Percentiles rank a stretch among this genome's conserved stretches.
Evolutionary conservation across 169 alveolate genomes (phyloP).

Genomic region (Plasmodium coatneyi): DNA sequence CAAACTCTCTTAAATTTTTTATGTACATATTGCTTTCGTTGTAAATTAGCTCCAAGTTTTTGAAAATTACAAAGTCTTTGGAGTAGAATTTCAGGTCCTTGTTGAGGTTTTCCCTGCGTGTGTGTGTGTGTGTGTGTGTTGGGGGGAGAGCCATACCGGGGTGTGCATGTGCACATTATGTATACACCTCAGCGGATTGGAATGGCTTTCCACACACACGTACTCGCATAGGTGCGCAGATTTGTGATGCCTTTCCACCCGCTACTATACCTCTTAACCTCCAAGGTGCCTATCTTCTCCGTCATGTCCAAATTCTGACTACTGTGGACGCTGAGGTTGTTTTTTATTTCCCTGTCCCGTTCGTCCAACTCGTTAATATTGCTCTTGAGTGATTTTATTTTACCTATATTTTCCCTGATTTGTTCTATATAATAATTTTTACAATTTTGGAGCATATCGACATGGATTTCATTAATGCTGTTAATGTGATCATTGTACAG

Average conservation of each 20-base stretch:
- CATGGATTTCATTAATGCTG: slow-evolving; percentile 34
- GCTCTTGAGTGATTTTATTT: slow-evolving; percentile 44
- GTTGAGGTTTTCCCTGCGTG: slow-evolving; percentile 31
- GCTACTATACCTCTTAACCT: slow-evolving; percentile 32
- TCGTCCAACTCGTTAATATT: slow-evolving; percentile 41
- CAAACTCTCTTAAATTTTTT: slow-evolving; percentile 51
- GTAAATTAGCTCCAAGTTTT: slow-evolving; percentile 61
- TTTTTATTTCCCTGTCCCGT: slow-evolving; percentile 32
- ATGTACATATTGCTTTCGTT: slow-evolving; percentile 49
- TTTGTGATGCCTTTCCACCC: background rate
- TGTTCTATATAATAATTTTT: slow-evolving; percentile 47
- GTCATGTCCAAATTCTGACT: slow-evolving; percentile 3
- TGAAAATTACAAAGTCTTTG: slow-evolving; percentile 53
- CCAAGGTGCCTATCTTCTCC: slow-evolving; percentile 24
- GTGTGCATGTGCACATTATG: background rate
- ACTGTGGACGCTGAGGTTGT: background rate
- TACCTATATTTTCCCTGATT: slow-evolving; percentile 37
- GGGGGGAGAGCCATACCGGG: too few relatives aligned
- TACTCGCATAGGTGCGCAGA: background rate
- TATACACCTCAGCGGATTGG: background rate
- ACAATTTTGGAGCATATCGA: slow-evolving; percentile 15
- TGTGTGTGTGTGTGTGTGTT: background rate
- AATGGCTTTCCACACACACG: background rate
- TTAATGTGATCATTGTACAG: slow-evolving; percentile 64
- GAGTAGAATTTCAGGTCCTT: slow-evolving; percentile 58